These are phyloP conservation scores for Clarireedia sp. DNA, from an alignment of 2,329 filamentous ascomycete species.

Conservation along the genomic window DNA sequence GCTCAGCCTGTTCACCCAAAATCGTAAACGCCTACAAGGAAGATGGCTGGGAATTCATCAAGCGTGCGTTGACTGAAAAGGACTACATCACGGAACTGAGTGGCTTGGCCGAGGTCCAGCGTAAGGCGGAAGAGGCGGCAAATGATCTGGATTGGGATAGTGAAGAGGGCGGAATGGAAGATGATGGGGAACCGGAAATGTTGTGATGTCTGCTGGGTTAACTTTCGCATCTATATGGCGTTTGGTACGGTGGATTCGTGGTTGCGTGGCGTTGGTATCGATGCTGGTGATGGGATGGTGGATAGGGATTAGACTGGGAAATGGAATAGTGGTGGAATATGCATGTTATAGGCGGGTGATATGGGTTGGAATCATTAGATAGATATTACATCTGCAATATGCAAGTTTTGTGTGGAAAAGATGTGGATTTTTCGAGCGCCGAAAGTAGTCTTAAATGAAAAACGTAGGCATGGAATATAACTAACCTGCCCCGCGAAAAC, in stretches of 20 bases:
- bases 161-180: conserved; percentile 46
- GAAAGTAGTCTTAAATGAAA: too few relatives aligned
- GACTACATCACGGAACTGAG: conserved; percentile 73
- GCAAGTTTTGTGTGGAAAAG: too few relatives aligned
- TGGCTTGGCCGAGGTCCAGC: conserved; percentile 64
- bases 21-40: conserved; percentile 60
- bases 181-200: conserved; percentile 40
- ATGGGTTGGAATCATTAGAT: too few relatives aligned
- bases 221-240: neutral
- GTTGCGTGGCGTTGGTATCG: neutral
- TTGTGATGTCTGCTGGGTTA: conserved; percentile 14
- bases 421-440: too few relatives aligned
- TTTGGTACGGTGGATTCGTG: neutral
- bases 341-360: neutral
- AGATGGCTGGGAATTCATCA: conserved; percentile 70
- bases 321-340: neutral
- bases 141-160: conserved; percentile 54
- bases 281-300: neutral
- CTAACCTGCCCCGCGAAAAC: too few relatives aligned
- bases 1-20: conserved; percentile 68
- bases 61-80: conserved; percentile 63
- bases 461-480: too few relatives aligned
- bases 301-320: neutral
- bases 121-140: conserved; percentile 42
- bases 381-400: too few relatives aligned